phyloP scores from a whole-genome alignment of 2,329 filamentous ascomycete genomes.

The Colletotrichum godetiae region DNA sequence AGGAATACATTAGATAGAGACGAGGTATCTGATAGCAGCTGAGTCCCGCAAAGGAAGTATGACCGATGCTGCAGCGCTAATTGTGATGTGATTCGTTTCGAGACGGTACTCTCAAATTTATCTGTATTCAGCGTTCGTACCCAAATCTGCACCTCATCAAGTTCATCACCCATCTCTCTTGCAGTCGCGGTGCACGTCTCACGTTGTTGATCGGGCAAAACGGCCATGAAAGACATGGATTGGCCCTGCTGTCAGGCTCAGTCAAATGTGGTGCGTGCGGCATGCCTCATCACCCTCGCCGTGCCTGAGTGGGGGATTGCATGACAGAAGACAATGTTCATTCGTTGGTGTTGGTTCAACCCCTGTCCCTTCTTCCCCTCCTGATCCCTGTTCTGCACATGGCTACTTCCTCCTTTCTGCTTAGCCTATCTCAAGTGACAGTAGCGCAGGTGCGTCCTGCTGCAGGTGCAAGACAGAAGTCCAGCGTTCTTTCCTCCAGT shows the following conservation, averaged over 20 bases:
- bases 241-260: neutral
- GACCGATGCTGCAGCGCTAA: neutral
- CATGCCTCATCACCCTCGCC: neutral
- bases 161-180: neutral
- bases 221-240: neutral
- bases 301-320: neutral
- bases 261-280: no score
- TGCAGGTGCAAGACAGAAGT: neutral
- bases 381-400: constrained; percentile 29
- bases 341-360: neutral
- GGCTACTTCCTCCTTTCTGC: neutral
- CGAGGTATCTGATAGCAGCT: neutral
- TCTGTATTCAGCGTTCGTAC: neutral
- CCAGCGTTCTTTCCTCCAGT: neutral
- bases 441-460: neutral
- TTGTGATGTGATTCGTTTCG: neutral
- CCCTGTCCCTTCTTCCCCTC: neutral
- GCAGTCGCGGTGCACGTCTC: neutral
- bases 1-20: no score
- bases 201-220: neutral
- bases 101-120: neutral
- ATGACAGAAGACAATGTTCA: neutral
- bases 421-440: neutral
- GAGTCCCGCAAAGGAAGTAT: neutral
- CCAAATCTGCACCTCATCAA: neutral